Conservation (phyloP, 176 grass and related monocot species). For the Cymbopogon citratus region DNA sequence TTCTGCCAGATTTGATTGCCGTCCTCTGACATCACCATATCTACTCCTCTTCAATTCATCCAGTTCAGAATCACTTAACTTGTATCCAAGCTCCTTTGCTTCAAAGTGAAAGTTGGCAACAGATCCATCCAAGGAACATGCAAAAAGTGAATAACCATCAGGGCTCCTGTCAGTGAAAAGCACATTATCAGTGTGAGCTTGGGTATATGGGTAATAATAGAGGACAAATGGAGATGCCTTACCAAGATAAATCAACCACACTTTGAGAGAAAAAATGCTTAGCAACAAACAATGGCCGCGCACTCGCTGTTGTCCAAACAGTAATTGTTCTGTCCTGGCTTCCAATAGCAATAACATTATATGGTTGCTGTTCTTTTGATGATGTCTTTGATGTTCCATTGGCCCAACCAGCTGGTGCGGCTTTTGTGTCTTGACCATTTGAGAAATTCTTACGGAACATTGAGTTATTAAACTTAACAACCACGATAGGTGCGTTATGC, state of each 20-base stretch:
- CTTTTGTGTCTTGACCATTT: constrained; percentile 55
- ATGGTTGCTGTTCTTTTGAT: constrained; percentile 71
- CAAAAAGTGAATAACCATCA: constrained; percentile 53
- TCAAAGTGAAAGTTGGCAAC: constrained; percentile 92
- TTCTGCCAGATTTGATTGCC: constrained; percentile 92
- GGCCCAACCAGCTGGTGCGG: constrained; percentile 57
- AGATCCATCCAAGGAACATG: constrained; percentile 68
- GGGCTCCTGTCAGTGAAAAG: constrained; percentile 77
- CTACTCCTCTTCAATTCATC: constrained; percentile 90
- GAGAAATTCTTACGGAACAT: constrained; percentile 80
- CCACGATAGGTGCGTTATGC: constrained; percentile 87
- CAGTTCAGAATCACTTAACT: constrained; percentile 81
- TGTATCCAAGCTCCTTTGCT: constrained; percentile 87
- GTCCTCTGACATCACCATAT: constrained; percentile 92
- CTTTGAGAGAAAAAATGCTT: constrained; percentile 98
- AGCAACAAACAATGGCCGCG: constrained; percentile 87
- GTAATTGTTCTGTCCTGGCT: constrained; percentile 99
- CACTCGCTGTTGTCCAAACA: constrained; percentile 96
- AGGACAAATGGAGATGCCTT: constrained; percentile 9
- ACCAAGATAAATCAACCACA: constrained; percentile 99
- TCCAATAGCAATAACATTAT: constrained; percentile 97
- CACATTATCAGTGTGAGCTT: constrained; percentile 1
- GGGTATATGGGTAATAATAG: constrained; percentile 8
- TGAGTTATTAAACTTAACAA: constrained; percentile 95
- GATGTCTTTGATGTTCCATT: constrained; percentile 67